These are phyloP conservation scores for Linnemannia exigua DNA, from an alignment of 192 early-diverging fungal genomes.

Conservation along the genomic window DNA sequence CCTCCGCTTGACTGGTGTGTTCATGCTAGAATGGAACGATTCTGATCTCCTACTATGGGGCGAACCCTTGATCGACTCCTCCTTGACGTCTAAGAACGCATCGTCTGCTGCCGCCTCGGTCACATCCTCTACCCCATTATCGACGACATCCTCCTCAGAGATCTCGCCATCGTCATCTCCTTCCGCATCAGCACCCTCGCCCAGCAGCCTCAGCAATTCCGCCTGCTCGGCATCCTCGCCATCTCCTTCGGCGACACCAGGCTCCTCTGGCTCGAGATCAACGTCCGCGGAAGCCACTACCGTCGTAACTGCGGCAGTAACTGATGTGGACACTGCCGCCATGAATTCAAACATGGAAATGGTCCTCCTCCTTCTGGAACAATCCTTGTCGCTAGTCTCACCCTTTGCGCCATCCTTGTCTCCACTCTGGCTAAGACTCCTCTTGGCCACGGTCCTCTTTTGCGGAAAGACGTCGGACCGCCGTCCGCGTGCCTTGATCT, in stretches of 20 bases:
- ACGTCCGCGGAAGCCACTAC: background rate
- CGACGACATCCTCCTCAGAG: background rate
- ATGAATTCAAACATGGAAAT: conserved; percentile 24
- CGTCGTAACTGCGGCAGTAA: background rate
- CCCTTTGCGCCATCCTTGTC: background rate
- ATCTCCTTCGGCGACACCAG: background rate
- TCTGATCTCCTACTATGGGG: conserved; percentile 5
- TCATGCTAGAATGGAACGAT: background rate
- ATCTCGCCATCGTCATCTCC: conserved; percentile 13
- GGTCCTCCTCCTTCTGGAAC: background rate
- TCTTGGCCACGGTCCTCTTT: conserved; percentile 16
- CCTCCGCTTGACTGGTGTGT: conserved; percentile 26
- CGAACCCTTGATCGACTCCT: background rate
- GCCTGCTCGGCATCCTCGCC: conserved; percentile 27
- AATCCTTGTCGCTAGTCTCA: background rate
- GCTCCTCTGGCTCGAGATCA: background rate
- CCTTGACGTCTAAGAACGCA: background rate
- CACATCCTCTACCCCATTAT: background rate
- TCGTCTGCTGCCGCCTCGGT: background rate
- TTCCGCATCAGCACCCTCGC: conserved; percentile 8
- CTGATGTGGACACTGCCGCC: background rate
- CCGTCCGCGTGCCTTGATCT: conserved; percentile 14
- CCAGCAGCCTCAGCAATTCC: conserved; percentile 27
- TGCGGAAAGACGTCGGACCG: conserved; percentile 27
- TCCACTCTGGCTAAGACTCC: conserved; percentile 15